A percentile compares a stretch with the other conserved stretches of the same genome.
phyloP scores from a whole-genome alignment of 306 rosid species.

The Mimosa bimucronata region DNA sequence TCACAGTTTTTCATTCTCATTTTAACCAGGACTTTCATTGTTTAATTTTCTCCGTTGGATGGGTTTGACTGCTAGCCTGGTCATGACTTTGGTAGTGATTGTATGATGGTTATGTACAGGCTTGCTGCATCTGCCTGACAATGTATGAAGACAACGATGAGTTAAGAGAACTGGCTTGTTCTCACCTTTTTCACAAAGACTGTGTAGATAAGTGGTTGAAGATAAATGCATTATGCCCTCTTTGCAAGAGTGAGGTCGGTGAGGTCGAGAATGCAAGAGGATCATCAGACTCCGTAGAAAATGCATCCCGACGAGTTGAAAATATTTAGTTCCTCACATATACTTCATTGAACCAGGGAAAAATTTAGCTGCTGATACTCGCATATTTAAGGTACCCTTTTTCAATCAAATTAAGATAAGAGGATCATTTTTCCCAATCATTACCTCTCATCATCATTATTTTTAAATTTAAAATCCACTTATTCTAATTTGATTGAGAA shows the following conservation, averaged over 20 bases:
- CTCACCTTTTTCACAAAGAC: constrained; percentile 71
- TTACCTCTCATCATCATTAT: not conserved
- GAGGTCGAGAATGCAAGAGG: constrained; percentile 30
- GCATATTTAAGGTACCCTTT: not conserved
- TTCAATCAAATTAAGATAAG: not conserved
- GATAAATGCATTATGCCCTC: constrained; percentile 74
- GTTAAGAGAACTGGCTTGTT: constrained; percentile 67
- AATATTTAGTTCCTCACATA: not conserved
- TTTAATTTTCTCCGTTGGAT: not conserved
- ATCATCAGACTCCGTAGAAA: constrained; percentile 36
- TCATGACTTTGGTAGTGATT: constrained; percentile 5
- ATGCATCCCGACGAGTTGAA: constrained; percentile 35
- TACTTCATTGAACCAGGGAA: not conserved
- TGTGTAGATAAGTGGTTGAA: constrained; percentile 79
- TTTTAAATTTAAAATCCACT: not conserved
- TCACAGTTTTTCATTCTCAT: constrained; percentile 15
- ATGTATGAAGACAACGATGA: constrained; percentile 67
- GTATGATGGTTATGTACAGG: constrained; percentile 45
- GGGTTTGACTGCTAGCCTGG: constrained; percentile 2
- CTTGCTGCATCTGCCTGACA: constrained; percentile 76
- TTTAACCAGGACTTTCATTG: not conserved
- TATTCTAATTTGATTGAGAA: not conserved
- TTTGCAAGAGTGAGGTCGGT: constrained; percentile 65
- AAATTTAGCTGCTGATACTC: not conserved
- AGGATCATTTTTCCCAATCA: not conserved